These are phyloP conservation scores for Catenaria anguillulae DNA, from an alignment of 371 early-diverging fungal species.

Conservation along the genomic window DNA sequence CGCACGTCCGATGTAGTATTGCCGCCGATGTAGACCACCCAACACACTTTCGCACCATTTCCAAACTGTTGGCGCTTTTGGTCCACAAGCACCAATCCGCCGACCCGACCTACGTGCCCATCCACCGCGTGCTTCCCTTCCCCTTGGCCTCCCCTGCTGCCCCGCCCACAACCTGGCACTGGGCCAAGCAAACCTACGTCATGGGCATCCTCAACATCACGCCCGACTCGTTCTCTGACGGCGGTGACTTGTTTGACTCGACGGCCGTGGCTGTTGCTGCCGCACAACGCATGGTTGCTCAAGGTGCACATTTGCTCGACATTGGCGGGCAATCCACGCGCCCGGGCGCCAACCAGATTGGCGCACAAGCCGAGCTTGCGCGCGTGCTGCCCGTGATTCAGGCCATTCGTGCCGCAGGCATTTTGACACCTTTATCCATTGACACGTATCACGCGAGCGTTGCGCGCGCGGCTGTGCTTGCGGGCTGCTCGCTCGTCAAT, in stretches of 20 bases:
- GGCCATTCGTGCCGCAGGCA: slow-evolving; percentile 35
- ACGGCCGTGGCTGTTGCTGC: slow-evolving; percentile 51
- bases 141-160: slow-evolving; percentile 36
- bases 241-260: slow-evolving; percentile 51
- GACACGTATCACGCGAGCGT: slow-evolving; percentile 83
- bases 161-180: slow-evolving; percentile 29
- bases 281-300: slow-evolving; percentile 50
- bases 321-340: slow-evolving; percentile 93
- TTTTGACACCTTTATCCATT: slow-evolving; percentile 59
- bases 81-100: slow-evolving; percentile 25
- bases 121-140: too few relatives aligned
- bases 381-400: slow-evolving; percentile 81
- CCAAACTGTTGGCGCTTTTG: slow-evolving; percentile 60
- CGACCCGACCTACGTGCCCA: slow-evolving; percentile 12
- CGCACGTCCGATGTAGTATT: slow-evolving; percentile 31
- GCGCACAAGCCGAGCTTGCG: slow-evolving; percentile 57
- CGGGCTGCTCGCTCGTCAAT: slow-evolving; percentile 83
- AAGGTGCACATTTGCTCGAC: slow-evolving; percentile 87
- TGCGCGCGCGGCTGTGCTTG: slow-evolving; percentile 61
- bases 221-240: slow-evolving; percentile 94
- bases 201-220: slow-evolving; percentile 97
- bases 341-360: slow-evolving; percentile 61
- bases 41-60: slow-evolving; percentile 56
- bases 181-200: slow-evolving; percentile 52
- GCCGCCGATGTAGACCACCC: slow-evolving; percentile 81